Evolutionary conservation across 768 basidiomycete genomes (phyloP).

Genomic region (Leccinum olivaceopallidum): DNA sequence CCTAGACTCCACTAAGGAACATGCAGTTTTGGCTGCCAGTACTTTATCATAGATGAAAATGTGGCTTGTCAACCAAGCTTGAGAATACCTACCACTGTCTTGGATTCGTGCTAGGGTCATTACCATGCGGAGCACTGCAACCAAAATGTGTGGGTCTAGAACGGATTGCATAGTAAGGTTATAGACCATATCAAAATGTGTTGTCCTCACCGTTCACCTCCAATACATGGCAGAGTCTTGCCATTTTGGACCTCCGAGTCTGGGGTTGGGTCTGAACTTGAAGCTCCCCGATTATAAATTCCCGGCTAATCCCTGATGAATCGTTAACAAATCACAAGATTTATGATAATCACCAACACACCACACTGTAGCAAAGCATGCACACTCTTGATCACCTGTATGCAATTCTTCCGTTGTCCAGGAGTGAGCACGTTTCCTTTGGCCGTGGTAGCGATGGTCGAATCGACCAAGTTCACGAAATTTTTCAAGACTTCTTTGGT

Average conservation of each 20-base stretch:
- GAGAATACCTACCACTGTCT: slow-evolving; percentile 7
- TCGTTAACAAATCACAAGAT: background rate
- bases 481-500: slow-evolving; percentile 9
- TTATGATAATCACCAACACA: slow-evolving; percentile 2
- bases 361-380: slow-evolving; percentile 17
- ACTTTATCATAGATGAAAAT: background rate
- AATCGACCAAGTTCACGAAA: slow-evolving; percentile 19
- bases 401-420: slow-evolving; percentile 5
- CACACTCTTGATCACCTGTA: slow-evolving; percentile 23
- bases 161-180: background rate
- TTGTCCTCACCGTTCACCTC: slow-evolving; percentile 11
- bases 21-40: background rate
- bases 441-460: background rate
- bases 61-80: background rate
- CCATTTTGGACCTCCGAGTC: background rate
- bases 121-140: slow-evolving; percentile 19
- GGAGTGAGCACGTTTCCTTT: background rate
- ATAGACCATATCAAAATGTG: no score
- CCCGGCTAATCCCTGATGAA: slow-evolving; percentile 10
- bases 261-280: background rate
- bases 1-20: background rate
- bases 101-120: slow-evolving; percentile 16
- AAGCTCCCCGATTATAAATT: background rate
- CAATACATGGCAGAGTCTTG: slow-evolving; percentile 18
- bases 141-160: slow-evolving; percentile 12